Conservation (phyloP, 306 rosid genomes). For the Corylus americana region DNA sequence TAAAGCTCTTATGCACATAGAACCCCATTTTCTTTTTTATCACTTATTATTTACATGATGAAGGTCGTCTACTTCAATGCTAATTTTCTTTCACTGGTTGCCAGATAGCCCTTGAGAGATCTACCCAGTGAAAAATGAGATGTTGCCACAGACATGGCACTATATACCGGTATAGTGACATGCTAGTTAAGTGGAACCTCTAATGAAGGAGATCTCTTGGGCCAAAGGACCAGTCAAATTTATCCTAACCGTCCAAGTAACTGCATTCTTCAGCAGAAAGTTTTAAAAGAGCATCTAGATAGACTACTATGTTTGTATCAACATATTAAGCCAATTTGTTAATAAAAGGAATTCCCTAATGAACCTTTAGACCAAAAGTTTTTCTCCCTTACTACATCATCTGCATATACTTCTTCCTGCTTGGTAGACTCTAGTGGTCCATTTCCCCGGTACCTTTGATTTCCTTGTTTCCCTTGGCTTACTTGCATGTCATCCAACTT, state of each 20-base stretch:
- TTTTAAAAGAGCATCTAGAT: background rate
- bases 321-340: background rate
- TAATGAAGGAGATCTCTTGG: background rate
- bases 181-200: background rate
- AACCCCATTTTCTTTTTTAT: background rate
- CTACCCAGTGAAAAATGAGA: background rate
- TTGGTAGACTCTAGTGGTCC: background rate
- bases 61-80: constrained; percentile 1
- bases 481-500: constrained; percentile 6
- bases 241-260: background rate
- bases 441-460: background rate
- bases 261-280: constrained; percentile 3
- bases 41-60: background rate
- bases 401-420: background rate
- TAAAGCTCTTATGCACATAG: background rate
- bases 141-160: background rate
- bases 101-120: background rate
- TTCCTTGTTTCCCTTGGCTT: background rate
- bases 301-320: background rate
- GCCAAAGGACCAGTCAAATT: background rate
- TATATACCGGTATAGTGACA: background rate
- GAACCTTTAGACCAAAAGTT: background rate
- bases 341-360: background rate
- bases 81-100: background rate
- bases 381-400: background rate